phyloP scores from a whole-genome alignment of 2,329 filamentous ascomycete genomes.

The Leptoxyphium fumago region DNA sequence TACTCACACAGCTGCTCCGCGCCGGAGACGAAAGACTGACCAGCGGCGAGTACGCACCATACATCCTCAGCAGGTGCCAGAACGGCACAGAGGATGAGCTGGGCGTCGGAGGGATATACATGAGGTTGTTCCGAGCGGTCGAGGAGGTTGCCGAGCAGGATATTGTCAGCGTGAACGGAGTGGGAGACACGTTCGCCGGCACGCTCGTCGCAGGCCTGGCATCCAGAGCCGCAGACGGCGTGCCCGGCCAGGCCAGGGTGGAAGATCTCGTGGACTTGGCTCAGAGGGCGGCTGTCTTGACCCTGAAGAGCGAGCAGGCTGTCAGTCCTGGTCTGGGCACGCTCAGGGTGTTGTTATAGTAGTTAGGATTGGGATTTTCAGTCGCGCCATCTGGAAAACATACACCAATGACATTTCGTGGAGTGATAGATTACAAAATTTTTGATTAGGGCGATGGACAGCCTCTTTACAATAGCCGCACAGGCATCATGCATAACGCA shows the following conservation, averaged over 20 bases:
- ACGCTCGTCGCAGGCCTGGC: conserved; percentile 68
- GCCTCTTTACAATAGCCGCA: too few species aligned
- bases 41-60: conserved; percentile 47
- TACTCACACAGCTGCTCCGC: conserved; percentile 57
- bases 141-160: conserved; percentile 46
- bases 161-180: conserved; percentile 81
- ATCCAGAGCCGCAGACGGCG: conserved; percentile 22
- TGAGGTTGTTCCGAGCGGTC: conserved; percentile 53
- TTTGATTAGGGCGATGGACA: too few species aligned
- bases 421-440: too few species aligned
- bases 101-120: conserved; percentile 64
- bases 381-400: too few species aligned
- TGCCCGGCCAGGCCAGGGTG: conserved; percentile 29
- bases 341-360: conserved; percentile 20
- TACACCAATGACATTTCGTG: too few species aligned
- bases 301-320: conserved; percentile 57
- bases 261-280: conserved; percentile 61
- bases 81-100: conserved; percentile 36
- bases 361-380: background rate
- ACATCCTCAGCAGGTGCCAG: conserved; percentile 49
- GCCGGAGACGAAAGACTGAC: conserved; percentile 53
- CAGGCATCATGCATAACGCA: too few species aligned
- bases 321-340: conserved; percentile 47
- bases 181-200: conserved; percentile 84
- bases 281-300: conserved; percentile 66